These are phyloP conservation scores for Penicillium polonicum DNA, from an alignment of 2,329 filamentous ascomycete species.

Conservation along the genomic window DNA sequence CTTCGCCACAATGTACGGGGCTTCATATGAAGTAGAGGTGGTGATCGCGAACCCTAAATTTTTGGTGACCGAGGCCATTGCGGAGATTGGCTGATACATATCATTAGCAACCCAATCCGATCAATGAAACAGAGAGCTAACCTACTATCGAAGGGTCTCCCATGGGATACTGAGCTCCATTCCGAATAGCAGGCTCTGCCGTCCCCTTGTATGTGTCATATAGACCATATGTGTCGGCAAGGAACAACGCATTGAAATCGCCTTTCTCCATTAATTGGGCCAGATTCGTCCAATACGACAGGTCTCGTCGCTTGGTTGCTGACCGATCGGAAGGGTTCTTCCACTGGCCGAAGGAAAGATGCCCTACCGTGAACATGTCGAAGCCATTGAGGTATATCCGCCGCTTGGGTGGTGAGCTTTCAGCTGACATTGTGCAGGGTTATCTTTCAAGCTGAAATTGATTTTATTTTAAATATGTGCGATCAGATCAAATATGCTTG, in stretches of 20 bases:
- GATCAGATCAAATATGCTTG: neutral
- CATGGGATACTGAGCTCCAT: constrained; percentile 40
- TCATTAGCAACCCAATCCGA: neutral
- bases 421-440: neutral
- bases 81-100: constrained; percentile 34
- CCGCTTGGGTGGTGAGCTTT: neutral
- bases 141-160: constrained; percentile 31
- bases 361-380: constrained; percentile 40
- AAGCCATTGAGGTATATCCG: constrained; percentile 42
- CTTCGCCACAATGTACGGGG: constrained; percentile 52
- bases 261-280: constrained; percentile 47
- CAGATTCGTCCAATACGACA: constrained; percentile 47
- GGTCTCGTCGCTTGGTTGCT: constrained; percentile 39
- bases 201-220: constrained; percentile 46
- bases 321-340: constrained; percentile 31
- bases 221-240: constrained; percentile 47
- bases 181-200: constrained; percentile 28
- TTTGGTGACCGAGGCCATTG: constrained; percentile 47
- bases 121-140: neutral
- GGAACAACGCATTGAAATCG: constrained; percentile 49
- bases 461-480: neutral
- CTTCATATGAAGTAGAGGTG: constrained; percentile 53
- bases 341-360: constrained; percentile 39
- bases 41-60: constrained; percentile 50
- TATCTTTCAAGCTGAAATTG: neutral